Evolutionary conservation across 2,329 filamentous ascomycete species (phyloP).

Genomic region (Hypomyces perniciosus): DNA sequence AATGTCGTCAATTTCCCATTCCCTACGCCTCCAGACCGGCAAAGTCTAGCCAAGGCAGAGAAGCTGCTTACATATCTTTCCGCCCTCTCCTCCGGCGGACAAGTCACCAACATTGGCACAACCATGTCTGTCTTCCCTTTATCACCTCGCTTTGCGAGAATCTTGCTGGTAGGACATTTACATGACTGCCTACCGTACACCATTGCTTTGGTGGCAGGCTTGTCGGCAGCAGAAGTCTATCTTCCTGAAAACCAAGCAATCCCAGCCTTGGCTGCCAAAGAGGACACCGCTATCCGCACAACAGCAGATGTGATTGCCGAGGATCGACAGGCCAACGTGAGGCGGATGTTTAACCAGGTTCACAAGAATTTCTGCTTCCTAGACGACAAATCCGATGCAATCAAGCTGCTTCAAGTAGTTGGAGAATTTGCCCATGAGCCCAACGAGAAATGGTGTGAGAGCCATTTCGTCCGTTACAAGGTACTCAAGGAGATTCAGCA

Average conservation of each 20-base stretch:
- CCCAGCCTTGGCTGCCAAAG: slow-evolving; percentile 45
- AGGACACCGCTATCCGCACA: slow-evolving; percentile 47
- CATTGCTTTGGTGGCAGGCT: slow-evolving; percentile 78
- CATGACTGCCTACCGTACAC: slow-evolving; percentile 80
- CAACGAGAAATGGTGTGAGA: slow-evolving; percentile 67
- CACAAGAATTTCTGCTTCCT: slow-evolving; percentile 74
- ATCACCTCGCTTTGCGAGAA: slow-evolving; percentile 83
- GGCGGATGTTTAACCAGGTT: slow-evolving; percentile 58
- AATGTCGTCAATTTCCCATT: slow-evolving; percentile 93
- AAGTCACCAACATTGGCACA: slow-evolving; percentile 71
- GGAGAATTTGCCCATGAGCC: slow-evolving; percentile 77
- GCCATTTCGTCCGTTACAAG: slow-evolving; percentile 82
- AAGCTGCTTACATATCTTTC: slow-evolving; percentile 80
- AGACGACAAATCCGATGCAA: slow-evolving; percentile 78
- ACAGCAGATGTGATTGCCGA: slow-evolving; percentile 68
- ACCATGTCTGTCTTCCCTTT: slow-evolving; percentile 86
- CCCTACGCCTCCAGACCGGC: slow-evolving; percentile 76
- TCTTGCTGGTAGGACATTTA: slow-evolving; percentile 79
- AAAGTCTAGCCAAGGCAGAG: slow-evolving; percentile 75
- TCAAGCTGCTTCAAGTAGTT: slow-evolving; percentile 84
- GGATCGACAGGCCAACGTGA: slow-evolving; percentile 58
- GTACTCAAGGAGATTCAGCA: slow-evolving; percentile 80
- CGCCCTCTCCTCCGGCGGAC: slow-evolving; percentile 64
- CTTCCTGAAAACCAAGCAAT: slow-evolving; percentile 74
- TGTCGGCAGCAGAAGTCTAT: slow-evolving; percentile 86